These are phyloP conservation scores for Hypoxylon fragiforme DNA, from an alignment of 495 filamentous ascomycete species.

Conservation along the genomic window DNA sequence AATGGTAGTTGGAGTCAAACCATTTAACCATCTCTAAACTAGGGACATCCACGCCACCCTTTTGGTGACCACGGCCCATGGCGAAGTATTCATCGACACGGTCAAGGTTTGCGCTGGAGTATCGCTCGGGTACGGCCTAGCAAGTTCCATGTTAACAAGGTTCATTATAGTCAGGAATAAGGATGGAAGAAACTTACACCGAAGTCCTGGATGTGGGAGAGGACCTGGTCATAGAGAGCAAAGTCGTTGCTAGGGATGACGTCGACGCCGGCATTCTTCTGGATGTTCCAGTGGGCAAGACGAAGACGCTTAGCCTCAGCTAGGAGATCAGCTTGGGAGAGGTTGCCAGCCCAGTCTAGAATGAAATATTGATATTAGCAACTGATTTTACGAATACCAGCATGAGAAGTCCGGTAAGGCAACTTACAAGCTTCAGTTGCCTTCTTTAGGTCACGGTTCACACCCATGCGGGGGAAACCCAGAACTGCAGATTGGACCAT, in stretches of 20 bases:
- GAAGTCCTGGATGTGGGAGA: conserved; percentile 98
- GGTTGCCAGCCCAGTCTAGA: conserved; percentile 88
- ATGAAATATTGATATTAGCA: conserved; percentile 14
- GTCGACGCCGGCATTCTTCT: conserved; percentile 95
- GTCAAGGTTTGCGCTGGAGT: conserved; percentile 81
- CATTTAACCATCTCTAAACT: conserved; percentile 99
- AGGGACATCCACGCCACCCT: conserved; percentile 88
- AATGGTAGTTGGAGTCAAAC: conserved; percentile 99
- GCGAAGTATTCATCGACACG: conserved; percentile 97
- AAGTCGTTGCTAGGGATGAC: conserved; percentile 99
- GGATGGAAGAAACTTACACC: conserved; percentile 64
- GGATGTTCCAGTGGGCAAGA: conserved; percentile 97
- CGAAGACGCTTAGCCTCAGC: conserved; percentile 94
- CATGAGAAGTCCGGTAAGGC: not conserved
- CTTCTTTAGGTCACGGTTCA: conserved; percentile 98
- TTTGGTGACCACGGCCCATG: conserved; percentile 98
- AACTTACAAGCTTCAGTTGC: conserved; percentile 79
- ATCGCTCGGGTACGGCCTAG: conserved; percentile 85
- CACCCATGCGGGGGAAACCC: conserved; percentile 94
- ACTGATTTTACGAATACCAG: not conserved
- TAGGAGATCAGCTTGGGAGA: conserved; percentile 83
- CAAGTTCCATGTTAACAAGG: conserved; percentile 12
- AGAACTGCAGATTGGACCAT: conserved; percentile 81
- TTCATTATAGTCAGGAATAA: not conserved
- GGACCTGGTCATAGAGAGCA: conserved; percentile 96